Percentiles rank a stretch among this genome's conserved stretches.
These are phyloP conservation scores for Apiospora pterosperma DNA, from an alignment of 2,329 filamentous ascomycete species.

Conservation along the genomic window DNA sequence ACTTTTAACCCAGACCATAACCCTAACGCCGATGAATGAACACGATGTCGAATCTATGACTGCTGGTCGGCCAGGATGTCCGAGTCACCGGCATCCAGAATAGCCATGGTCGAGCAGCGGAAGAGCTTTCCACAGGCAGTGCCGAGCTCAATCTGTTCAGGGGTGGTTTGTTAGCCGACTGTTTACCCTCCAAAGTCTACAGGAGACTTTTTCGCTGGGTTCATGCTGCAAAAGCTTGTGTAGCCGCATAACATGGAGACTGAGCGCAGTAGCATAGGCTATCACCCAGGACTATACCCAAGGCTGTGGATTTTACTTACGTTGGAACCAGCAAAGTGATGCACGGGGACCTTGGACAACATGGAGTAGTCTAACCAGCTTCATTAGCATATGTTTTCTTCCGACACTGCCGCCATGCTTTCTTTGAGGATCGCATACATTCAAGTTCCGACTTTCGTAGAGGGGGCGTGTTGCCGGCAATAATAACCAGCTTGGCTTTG, in stretches of 20 bases:
- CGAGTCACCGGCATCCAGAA: conserved; percentile 96
- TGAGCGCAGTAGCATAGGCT: not conserved
- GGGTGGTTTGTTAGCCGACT: conserved; percentile 51
- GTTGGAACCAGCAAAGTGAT: conserved; percentile 99
- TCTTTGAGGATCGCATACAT: conserved; percentile 18
- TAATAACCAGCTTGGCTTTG: conserved; percentile 85
- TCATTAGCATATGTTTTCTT: not conserved
- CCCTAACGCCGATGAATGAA: conserved; percentile 24
- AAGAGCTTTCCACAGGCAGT: conserved; percentile 99
- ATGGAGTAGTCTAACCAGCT: conserved; percentile 68
- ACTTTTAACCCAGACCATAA: conserved; percentile 11
- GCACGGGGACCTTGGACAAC: conserved; percentile 89
- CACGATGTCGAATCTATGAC: conserved; percentile 44
- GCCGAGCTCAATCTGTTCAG: conserved; percentile 85
- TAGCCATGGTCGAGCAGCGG: conserved; percentile 95
- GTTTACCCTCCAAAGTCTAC: conserved; percentile 84
- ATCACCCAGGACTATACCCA: conserved; percentile 1
- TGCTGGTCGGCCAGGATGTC: conserved; percentile 86
- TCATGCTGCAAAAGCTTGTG: conserved; percentile 31
- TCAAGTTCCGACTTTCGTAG: conserved; percentile 97
- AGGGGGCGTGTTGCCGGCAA: conserved; percentile 92
- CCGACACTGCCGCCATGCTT: not conserved
- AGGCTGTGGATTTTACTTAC: conserved; percentile 60
- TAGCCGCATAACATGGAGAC: not conserved
- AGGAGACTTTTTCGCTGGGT: conserved; percentile 89